Conservation (phyloP, 495 filamentous ascomycete genomes). For the Neurospora discreta region DNA sequence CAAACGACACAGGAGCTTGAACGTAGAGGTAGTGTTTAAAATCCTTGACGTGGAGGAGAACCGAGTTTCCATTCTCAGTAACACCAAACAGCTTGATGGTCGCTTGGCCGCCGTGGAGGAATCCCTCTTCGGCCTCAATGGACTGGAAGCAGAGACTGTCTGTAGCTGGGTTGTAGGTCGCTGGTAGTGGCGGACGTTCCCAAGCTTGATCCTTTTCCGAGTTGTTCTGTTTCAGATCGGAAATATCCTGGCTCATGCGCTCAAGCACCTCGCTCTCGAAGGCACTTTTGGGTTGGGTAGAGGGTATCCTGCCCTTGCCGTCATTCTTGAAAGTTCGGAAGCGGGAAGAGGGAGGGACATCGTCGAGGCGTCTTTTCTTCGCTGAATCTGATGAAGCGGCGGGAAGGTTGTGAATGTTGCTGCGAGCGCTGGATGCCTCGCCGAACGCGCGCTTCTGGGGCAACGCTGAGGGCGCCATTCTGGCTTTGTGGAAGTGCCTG, state of each 20-base stretch:
- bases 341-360: conserved; percentile 32
- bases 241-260: conserved; percentile 87
- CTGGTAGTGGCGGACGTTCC: conserved; percentile 64
- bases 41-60: conserved; percentile 86
- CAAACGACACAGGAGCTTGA: conserved; percentile 74
- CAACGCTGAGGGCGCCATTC: conserved; percentile 32
- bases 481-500: not conserved
- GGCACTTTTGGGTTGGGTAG: conserved; percentile 77
- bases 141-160: conserved; percentile 82
- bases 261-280: conserved; percentile 93
- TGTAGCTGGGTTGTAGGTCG: conserved; percentile 53
- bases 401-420: conserved; percentile 32
- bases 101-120: conserved; percentile 55
- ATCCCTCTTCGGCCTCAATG: conserved; percentile 90
- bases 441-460: conserved; percentile 44
- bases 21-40: conserved; percentile 97
- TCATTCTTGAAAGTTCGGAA: conserved; percentile 49
- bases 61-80: conserved; percentile 91
- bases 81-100: conserved; percentile 88
- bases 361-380: conserved; percentile 75
- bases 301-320: conserved; percentile 51
- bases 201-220: conserved; percentile 91
- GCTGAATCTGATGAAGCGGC: conserved; percentile 13
- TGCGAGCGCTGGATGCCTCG: conserved; percentile 36
- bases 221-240: conserved; percentile 69